Evolutionary conservation across 768 basidiomycete genomes (phyloP).

Genomic region (Psilocybe cubensis): DNA sequence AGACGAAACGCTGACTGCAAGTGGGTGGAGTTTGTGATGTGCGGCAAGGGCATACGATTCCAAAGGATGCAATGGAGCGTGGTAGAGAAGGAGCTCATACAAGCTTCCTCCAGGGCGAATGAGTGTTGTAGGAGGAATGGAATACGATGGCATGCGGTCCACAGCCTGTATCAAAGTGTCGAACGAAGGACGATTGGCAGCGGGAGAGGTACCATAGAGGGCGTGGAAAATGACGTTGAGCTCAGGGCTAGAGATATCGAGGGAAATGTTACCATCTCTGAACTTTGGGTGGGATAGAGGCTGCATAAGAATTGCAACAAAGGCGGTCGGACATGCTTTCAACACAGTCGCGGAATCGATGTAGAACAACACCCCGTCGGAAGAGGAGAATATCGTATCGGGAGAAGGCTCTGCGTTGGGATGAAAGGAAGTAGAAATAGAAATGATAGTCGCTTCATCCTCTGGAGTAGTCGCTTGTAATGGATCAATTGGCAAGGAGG

Average conservation of each 20-base stretch:
- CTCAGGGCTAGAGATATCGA: constrained; percentile 46
- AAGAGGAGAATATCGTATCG: constrained; percentile 47
- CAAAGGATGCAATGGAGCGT: constrained; percentile 36
- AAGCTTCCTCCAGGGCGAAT: constrained; percentile 31
- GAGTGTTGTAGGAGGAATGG: constrained; percentile 23
- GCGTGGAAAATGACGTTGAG: constrained; percentile 61
- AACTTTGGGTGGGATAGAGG: constrained; percentile 6
- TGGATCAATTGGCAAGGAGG: neutral
- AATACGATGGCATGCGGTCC: constrained; percentile 32
- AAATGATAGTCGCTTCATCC: constrained; percentile 2
- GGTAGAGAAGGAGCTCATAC: constrained; percentile 33
- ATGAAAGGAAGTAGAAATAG: constrained; percentile 33
- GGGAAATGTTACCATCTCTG: constrained; percentile 37
- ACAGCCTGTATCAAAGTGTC: constrained; percentile 50
- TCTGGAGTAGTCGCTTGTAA: neutral
- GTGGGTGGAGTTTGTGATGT: constrained; percentile 33
- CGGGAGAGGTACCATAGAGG: constrained; percentile 53
- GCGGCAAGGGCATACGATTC: constrained; percentile 46
- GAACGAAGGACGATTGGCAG: constrained; percentile 53
- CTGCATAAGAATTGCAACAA: neutral
- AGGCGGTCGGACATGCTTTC: constrained; percentile 44
- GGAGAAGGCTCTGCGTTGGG: constrained; percentile 20
- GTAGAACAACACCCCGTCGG: constrained; percentile 69
- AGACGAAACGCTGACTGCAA: constrained; percentile 43
- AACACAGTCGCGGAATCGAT: constrained; percentile 49